phyloP scores from a whole-genome alignment of 2,329 filamentous ascomycete genomes.

The Metarhizium brunneum region DNA sequence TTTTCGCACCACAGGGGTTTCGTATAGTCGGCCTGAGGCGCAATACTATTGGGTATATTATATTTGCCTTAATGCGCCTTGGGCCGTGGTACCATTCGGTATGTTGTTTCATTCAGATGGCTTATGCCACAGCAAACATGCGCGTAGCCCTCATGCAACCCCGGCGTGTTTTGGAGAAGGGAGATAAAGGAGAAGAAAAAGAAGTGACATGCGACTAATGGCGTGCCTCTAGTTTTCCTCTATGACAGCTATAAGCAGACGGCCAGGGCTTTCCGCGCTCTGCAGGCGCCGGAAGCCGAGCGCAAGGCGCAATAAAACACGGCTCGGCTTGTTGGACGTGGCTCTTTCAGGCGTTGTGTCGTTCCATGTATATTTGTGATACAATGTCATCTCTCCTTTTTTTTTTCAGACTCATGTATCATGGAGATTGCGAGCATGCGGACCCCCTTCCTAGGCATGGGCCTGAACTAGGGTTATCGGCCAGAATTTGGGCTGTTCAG shows the following conservation, averaged over 20 bases:
- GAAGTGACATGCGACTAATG: background rate
- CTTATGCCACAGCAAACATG: background rate
- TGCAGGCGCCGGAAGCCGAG: conserved; percentile 12
- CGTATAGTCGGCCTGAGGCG: conserved; percentile 48
- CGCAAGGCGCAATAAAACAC: conserved; percentile 10
- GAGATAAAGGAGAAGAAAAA: background rate
- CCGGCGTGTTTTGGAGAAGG: background rate
- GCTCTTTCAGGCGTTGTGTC: background rate
- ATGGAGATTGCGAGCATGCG: background rate
- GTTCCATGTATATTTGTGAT: background rate
- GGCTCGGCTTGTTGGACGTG: background rate
- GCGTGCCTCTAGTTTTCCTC: conserved; percentile 17
- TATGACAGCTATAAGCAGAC: conserved; percentile 21
- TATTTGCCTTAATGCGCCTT: conserved; percentile 50
- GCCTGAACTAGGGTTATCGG: background rate
- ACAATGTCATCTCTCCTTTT: background rate
- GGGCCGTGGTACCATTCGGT: conserved; percentile 48
- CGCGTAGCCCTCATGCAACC: background rate
- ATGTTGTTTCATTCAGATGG: conserved; percentile 19
- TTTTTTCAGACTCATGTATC: background rate
- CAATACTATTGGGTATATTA: conserved; percentile 58
- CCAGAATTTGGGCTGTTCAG: background rate
- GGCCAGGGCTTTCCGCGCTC: conserved; percentile 16
- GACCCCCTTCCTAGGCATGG: no score
- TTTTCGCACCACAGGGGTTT: conserved; percentile 31